phyloP scores from a whole-genome alignment of 176 grass and related monocot species.

The Musa itinerans region DNA sequence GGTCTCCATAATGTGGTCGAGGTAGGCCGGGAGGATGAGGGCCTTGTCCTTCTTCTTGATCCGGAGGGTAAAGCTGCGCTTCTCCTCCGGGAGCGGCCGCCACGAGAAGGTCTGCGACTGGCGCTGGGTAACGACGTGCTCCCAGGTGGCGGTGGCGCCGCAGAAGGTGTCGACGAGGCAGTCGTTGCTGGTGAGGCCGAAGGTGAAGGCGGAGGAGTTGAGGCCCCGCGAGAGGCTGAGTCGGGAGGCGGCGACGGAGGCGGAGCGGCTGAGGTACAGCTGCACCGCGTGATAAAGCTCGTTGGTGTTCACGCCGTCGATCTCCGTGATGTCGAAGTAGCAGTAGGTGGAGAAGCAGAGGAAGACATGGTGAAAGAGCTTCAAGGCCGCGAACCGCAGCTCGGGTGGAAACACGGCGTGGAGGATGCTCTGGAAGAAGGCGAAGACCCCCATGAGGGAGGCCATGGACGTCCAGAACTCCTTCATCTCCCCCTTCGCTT shows the following conservation, averaged over 20 bases:
- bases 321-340: slow-evolving; percentile 88
- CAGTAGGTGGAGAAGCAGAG: slow-evolving; percentile 52
- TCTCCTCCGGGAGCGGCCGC: slow-evolving; percentile 80
- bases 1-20: slow-evolving; percentile 6
- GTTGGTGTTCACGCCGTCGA: slow-evolving; percentile 77
- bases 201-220: slow-evolving; percentile 78
- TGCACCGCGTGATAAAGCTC: slow-evolving; percentile 86
- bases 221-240: slow-evolving; percentile 60
- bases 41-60: slow-evolving; percentile 38
- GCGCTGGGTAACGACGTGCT: slow-evolving; percentile 71
- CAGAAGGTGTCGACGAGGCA: slow-evolving; percentile 48
- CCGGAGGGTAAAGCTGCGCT: slow-evolving; percentile 80
- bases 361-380: slow-evolving; percentile 34
- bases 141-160: slow-evolving; percentile 57
- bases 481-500: slow-evolving; percentile 26
- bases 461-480: slow-evolving; percentile 71
- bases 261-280: slow-evolving; percentile 69
- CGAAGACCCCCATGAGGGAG: slow-evolving; percentile 70
- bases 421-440: slow-evolving; percentile 50
- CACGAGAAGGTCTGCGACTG: slow-evolving; percentile 53
- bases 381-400: slow-evolving; percentile 39
- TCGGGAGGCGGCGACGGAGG: slow-evolving; percentile 22
- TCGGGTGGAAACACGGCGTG: slow-evolving; percentile 60
- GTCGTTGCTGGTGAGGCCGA: slow-evolving; percentile 70
- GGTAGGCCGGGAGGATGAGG: slow-evolving; percentile 24